Base-by-base conservation (phyloP, 1,284 basidiomycete genomes). In the Irpex sp. region DNA sequence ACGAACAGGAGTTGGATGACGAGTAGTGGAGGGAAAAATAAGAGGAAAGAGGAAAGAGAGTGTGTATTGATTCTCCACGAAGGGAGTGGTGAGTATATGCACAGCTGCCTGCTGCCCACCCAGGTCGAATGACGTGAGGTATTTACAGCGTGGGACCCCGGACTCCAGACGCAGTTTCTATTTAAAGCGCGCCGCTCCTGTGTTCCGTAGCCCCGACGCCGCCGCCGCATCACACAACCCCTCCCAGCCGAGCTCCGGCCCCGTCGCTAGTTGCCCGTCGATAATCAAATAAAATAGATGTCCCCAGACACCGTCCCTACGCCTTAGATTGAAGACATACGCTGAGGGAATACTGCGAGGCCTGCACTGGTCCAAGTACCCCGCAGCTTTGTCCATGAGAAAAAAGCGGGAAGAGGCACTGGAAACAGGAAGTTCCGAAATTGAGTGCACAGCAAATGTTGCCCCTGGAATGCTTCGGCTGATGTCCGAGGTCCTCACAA, bases 11-110 rank as follows among this genome's bases (percentile, higher is more conserved):
- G 54, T 13, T 58, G 8, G 59, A 60, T 37, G 65, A 59, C 59
- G 60, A 49, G 63, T 59, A 66, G 57, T 58, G 15, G 38, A 40
- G 49, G 60, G 62, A 59, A 34, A 60, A 56, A 63, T 56, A 67
- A 65, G 64, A 65, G 66, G 38, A 61, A 61, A 37, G 59, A 56
- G 52, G 56, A 55, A 55, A 55, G 49, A 76, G 26, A 77, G 73
- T 55, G 76, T 72, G 15, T 66, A 63, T 34, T 59, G 59, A 17
- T 67, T 17, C 38, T 15, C 13, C 58, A 36, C 1, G 63, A 49
- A 7, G 57, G 44, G 21, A 52, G 4, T n/a, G 49, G n/a, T n/a
- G 38, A 40, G 19, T 51, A 51, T 51, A 55, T 55, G 54, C 54
- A 55, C 26, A 21, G 17, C 17, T 52, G 15, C 49, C 26, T 55